Percentiles rank a stretch among this genome's conserved stretches.
Conservation (phyloP, 495 filamentous ascomycete genomes). For the Amphirosellinia nigrospora region DNA sequence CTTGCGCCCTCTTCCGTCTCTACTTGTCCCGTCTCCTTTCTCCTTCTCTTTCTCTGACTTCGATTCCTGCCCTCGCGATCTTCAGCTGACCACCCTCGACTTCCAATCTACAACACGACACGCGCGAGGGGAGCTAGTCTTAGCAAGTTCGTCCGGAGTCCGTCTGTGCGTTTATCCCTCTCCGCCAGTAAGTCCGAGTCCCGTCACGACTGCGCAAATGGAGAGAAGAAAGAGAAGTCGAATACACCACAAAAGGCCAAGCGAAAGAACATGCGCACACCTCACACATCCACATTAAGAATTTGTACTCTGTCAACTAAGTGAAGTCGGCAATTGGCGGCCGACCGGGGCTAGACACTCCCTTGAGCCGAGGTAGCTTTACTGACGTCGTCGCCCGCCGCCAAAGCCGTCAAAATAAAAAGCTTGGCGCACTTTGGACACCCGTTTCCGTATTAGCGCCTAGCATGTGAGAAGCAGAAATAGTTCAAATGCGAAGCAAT, state of each 20-base stretch:
- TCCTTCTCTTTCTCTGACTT: background rate
- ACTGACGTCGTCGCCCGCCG: background rate
- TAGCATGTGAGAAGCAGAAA: slow-evolving; percentile 1
- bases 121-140: background rate
- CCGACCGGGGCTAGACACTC: background rate
- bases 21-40: background rate
- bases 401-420: background rate
- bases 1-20: background rate
- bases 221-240: background rate
- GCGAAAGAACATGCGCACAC: background rate
- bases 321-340: slow-evolving; percentile 19
- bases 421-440: background rate
- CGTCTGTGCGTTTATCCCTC: background rate
- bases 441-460: background rate
- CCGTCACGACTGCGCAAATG: background rate
- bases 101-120: background rate
- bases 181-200: background rate
- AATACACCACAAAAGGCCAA: background rate
- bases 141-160: background rate
- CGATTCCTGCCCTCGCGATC: background rate
- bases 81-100: background rate
- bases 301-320: background rate
- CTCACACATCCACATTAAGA: background rate
- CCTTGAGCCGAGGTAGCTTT: slow-evolving; percentile 9
- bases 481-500: background rate